Evolutionary conservation across 2,329 filamentous ascomycete species (phyloP).

Genomic region (Aspergillus novoparasiticus): DNA sequence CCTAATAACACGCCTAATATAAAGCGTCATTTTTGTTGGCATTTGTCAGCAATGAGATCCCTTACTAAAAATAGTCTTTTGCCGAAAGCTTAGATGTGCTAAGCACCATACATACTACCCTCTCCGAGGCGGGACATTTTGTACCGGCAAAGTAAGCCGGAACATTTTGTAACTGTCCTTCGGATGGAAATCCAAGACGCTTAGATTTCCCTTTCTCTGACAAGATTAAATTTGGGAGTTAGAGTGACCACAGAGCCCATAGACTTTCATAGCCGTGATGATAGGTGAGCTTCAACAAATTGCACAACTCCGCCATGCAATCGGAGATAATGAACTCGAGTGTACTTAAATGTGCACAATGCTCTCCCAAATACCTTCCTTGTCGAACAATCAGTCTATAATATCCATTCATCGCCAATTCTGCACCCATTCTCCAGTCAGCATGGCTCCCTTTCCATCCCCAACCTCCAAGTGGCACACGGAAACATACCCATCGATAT

Average conservation of each 20-base stretch:
- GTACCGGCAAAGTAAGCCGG: background rate
- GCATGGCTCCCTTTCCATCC: background rate
- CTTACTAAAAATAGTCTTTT: too few species aligned
- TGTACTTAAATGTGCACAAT: background rate
- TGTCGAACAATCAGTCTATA: background rate
- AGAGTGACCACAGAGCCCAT: too few species aligned
- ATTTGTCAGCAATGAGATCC: background rate
- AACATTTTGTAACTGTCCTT: background rate
- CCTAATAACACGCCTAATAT: too few species aligned
- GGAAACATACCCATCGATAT: slow-evolving; percentile 30
- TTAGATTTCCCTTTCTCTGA: too few species aligned
- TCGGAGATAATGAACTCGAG: background rate
- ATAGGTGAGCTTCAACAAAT: background rate
- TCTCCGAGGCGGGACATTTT: too few species aligned
- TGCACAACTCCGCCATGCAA: background rate
- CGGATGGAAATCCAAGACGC: too few species aligned
- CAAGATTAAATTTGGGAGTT: too few species aligned
- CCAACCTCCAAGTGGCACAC: background rate
- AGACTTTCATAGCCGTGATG: background rate
- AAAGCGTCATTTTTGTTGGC: background rate
- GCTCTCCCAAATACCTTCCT: background rate
- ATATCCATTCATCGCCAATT: background rate
- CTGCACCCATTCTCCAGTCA: background rate
- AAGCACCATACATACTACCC: background rate
- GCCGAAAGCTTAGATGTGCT: too few species aligned